Conservation (phyloP, 2,329 filamentous ascomycete species). For the Ophiostoma tasmaniense region DNA sequence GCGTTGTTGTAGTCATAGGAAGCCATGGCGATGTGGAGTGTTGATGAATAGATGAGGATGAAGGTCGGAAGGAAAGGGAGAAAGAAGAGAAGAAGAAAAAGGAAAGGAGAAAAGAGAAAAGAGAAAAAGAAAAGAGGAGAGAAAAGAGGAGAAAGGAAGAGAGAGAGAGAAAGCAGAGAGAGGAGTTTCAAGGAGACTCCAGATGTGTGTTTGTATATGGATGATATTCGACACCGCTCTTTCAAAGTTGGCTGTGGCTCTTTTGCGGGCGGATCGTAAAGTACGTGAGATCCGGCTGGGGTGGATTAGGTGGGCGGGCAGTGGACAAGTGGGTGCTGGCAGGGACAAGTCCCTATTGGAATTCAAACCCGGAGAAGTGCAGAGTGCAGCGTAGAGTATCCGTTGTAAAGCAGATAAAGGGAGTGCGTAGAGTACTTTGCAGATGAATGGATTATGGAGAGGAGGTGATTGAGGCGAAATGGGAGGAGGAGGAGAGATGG, state of each 20-base stretch:
- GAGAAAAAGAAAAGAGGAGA: background rate
- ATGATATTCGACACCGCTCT: conserved; percentile 22
- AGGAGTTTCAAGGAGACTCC: conserved; percentile 13
- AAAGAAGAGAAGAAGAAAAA: conserved; percentile 1
- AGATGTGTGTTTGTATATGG: conserved; percentile 13
- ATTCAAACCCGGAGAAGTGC: background rate
- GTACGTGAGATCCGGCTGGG: conserved; percentile 9
- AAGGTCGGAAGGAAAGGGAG: background rate
- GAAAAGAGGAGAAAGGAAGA: background rate
- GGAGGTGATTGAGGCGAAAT: background rate
- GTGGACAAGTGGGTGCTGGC: background rate
- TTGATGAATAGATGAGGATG: background rate
- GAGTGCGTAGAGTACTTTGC: background rate
- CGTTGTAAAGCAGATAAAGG: background rate
- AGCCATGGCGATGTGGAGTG: conserved; percentile 16
- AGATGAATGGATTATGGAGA: background rate
- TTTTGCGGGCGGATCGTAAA: conserved; percentile 6
- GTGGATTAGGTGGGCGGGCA: conserved; percentile 8
- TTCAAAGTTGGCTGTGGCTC: conserved; percentile 14
- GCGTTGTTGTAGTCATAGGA: conserved; percentile 17
- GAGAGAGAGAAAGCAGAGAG: background rate
- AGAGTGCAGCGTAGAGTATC: too few relatives aligned
- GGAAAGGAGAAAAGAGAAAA: background rate
- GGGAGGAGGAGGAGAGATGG: background rate
- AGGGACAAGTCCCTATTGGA: background rate